Conservation (phyloP, 345 rosid species). For the Bruguiera sexangula region DNA sequence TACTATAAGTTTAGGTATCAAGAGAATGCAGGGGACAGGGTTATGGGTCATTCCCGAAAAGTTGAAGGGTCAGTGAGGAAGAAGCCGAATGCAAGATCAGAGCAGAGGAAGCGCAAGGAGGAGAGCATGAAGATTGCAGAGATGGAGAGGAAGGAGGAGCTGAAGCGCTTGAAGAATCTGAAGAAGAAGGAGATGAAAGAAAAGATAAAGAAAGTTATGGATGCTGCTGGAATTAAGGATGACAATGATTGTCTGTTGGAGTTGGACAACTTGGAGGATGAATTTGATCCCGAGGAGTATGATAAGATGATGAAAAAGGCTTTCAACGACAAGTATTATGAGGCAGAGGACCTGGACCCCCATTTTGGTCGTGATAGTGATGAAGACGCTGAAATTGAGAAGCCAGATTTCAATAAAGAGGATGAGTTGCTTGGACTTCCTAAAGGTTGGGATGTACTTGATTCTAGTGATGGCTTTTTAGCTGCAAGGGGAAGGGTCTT, state of each 20-base stretch:
- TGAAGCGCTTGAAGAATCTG: conserved; percentile 83
- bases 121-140: conserved; percentile 62
- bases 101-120: conserved; percentile 69
- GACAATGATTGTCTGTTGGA: conserved; percentile 38
- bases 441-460: conserved; percentile 57
- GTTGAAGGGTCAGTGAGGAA: conserved; percentile 87
- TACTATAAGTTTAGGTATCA: conserved; percentile 51
- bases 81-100: conserved; percentile 61
- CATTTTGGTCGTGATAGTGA: conserved; percentile 44
- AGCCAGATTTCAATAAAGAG: conserved; percentile 80
- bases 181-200: conserved; percentile 83
- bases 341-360: conserved; percentile 52
- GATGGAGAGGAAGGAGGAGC: conserved; percentile 71
- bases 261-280: conserved; percentile 53
- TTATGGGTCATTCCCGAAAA: conserved; percentile 66
- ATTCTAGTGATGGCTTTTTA: conserved; percentile 52
- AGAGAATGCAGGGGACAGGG: conserved; percentile 60
- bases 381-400: conserved; percentile 45
- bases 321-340: conserved; percentile 64
- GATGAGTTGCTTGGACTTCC: conserved; percentile 84
- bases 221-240: conserved; percentile 63
- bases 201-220: conserved; percentile 62
- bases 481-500: conserved; percentile 59
- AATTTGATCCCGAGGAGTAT: conserved; percentile 74
- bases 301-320: conserved; percentile 73